Evolutionary conservation across 1,139 yeast genomes (phyloP), one percentile per base, ranked within the genome.

Genomic region (Yueomyces sp.): DNA sequence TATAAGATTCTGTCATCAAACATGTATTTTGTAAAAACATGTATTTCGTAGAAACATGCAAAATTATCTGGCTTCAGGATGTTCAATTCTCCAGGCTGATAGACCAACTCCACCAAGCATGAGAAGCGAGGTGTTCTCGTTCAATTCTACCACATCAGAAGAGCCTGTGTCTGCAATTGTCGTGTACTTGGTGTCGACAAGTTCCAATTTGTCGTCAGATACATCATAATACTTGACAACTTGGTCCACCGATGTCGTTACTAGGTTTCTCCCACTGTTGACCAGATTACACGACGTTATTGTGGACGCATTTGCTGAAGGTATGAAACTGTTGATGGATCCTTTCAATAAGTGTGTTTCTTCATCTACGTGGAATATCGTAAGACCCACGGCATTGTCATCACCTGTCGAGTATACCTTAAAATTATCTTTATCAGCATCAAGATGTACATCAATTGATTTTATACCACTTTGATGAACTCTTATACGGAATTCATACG

Each of bases 91-190:
- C 80, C 79, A 78, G 9, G 68, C 50, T 39, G 86, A 76, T 29
- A 80, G 54, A 1, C 93, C 93, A 3, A 84, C 81, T 12, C 93
- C 93, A 11, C 85, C 91, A 27, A 81, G 60, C 4, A 79, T 56
- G 0, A 67, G 64, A n/a, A 68, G 44, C 2, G 56, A 51, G 2
- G 48, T 41, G 1, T 53, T 56, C 7, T 57, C 60, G 2, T 52
- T 59, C n/a, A 62, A 49, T 0, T 41, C 38, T 1, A 68, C 53
- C 1, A 69, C 50, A 42, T 70, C 81, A 38, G 76, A 61, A 44
- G 87, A 78, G 0, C 96, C 96, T 0, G 96, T 84, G 56, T 91
- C 98, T 0, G 96, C 95, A 35, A 87, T 75, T 0, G 95, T 81
- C 1, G 95, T 84, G 59, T 81, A 84, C 41, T 60, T 60, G 1